phyloP scores from a whole-genome alignment of 1,284 basidiomycete species.

The Gymnopus androsaceus region DNA sequence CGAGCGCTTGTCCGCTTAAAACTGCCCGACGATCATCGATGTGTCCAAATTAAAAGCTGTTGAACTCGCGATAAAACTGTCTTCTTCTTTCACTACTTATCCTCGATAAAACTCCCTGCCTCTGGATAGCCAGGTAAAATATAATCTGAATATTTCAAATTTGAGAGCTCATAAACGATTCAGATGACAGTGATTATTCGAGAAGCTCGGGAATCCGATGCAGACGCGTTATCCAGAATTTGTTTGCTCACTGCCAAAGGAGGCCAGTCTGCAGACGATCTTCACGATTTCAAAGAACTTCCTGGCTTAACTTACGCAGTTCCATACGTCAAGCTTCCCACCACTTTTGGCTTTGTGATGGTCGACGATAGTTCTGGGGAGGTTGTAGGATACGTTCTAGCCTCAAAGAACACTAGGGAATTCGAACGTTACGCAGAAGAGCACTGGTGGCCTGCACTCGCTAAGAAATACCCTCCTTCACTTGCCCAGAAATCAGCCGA shows the following conservation, averaged over 20 bases:
- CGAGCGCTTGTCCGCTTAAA: too few relatives aligned
- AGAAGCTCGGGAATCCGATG: neutral
- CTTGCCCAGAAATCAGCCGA: slow-evolving; percentile 1
- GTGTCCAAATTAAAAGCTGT: too few relatives aligned
- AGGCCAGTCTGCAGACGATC: slow-evolving; percentile 3
- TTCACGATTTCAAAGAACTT: slow-evolving; percentile 6
- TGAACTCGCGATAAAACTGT: too few relatives aligned
- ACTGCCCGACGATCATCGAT: too few relatives aligned
- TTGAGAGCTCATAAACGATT: too few relatives aligned
- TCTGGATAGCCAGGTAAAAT: too few relatives aligned
- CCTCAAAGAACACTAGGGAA: neutral
- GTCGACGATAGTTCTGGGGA: neutral
- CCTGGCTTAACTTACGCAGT: slow-evolving; percentile 1
- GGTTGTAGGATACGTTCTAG: neutral
- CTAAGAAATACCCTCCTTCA: slow-evolving; percentile 4
- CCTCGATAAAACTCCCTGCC: too few relatives aligned
- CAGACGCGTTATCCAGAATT: slow-evolving; percentile 4
- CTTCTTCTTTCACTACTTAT: too few relatives aligned
- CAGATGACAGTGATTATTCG: slow-evolving; percentile 2
- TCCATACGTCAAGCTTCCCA: slow-evolving; percentile 3
- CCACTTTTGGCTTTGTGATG: slow-evolving; percentile 4
- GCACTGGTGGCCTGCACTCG: slow-evolving; percentile 3
- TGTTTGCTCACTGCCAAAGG: slow-evolving; percentile 4
- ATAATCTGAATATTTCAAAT: too few relatives aligned
- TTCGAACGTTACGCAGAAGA: slow-evolving; percentile 1